These are phyloP conservation scores for Xylariaceae sp. DNA, from an alignment of 2,329 filamentous ascomycete genomes.

Conservation along the genomic window DNA sequence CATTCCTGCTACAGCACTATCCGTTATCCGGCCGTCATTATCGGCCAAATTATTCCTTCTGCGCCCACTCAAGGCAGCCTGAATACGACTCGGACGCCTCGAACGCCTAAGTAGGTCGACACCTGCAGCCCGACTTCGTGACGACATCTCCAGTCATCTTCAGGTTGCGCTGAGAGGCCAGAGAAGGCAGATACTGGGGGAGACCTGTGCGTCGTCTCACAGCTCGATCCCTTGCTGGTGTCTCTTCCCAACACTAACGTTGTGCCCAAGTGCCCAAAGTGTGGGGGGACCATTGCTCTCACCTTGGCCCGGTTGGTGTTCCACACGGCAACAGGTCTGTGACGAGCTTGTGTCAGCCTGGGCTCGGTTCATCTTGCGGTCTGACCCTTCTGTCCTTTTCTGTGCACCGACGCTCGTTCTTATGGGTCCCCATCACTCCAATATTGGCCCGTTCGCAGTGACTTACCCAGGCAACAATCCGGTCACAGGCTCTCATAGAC, in stretches of 20 bases:
- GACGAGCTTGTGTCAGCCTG: background rate
- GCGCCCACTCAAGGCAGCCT: too few relatives aligned
- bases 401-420: too few relatives aligned
- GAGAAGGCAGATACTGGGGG: background rate
- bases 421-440: too few relatives aligned
- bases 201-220: background rate
- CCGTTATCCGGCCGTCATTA: too few relatives aligned
- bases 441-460: too few relatives aligned
- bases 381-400: background rate
- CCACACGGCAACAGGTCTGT: background rate
- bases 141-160: background rate
- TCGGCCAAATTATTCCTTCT: too few relatives aligned
- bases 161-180: background rate
- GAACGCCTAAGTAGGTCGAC: too few relatives aligned
- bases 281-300: background rate
- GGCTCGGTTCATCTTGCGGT: background rate
- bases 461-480: background rate
- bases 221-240: background rate
- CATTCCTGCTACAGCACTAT: too few relatives aligned
- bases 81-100: too few relatives aligned
- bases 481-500: background rate
- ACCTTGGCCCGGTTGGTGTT: background rate
- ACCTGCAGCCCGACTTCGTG: too few relatives aligned
- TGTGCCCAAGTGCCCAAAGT: background rate
- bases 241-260: background rate